phyloP scores from a whole-genome alignment of 331 rosid species.

The Acacia pycnantha region DNA sequence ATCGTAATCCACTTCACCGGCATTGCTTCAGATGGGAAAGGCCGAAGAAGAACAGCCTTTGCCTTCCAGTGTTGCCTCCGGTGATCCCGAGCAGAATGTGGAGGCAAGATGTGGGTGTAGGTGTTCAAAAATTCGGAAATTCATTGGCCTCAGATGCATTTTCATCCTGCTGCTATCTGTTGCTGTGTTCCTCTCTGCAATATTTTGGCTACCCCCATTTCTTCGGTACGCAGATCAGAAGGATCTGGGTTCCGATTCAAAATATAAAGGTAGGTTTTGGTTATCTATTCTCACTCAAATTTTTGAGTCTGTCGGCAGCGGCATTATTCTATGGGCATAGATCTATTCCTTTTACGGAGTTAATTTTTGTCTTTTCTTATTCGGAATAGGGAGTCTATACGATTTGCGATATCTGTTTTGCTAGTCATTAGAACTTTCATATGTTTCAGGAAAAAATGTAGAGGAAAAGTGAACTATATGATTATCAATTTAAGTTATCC shows the following conservation, averaged over 20 bases:
- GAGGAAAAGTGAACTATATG: background rate
- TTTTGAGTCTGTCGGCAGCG: constrained; percentile 8
- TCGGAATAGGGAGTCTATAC: background rate
- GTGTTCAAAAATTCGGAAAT: constrained; percentile 35
- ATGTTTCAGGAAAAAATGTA: constrained; percentile 29
- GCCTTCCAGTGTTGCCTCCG: constrained; percentile 38
- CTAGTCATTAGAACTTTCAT: constrained; percentile 17
- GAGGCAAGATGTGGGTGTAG: constrained; percentile 34
- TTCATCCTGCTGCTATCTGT: constrained; percentile 55
- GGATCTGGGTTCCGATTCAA: constrained; percentile 55
- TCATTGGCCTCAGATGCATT: constrained; percentile 61
- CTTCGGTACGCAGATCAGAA: constrained; percentile 54
- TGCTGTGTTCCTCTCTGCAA: constrained; percentile 65
- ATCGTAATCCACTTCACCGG: constrained; percentile 42
- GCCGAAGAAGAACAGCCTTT: constrained; percentile 48
- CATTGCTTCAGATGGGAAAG: constrained; percentile 78
- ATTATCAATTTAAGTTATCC: background rate
- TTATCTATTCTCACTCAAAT: background rate
- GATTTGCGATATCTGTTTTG: constrained; percentile 18
- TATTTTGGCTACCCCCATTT: constrained; percentile 77
- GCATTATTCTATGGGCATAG: constrained; percentile 35
- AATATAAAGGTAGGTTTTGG: constrained; percentile 55
- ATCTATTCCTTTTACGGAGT: constrained; percentile 35
- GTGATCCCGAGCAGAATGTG: constrained; percentile 34
- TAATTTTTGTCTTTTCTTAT: background rate